Conservation (phyloP, 2,329 filamentous ascomycete genomes). For the Fusarium ambrosium region DNA sequence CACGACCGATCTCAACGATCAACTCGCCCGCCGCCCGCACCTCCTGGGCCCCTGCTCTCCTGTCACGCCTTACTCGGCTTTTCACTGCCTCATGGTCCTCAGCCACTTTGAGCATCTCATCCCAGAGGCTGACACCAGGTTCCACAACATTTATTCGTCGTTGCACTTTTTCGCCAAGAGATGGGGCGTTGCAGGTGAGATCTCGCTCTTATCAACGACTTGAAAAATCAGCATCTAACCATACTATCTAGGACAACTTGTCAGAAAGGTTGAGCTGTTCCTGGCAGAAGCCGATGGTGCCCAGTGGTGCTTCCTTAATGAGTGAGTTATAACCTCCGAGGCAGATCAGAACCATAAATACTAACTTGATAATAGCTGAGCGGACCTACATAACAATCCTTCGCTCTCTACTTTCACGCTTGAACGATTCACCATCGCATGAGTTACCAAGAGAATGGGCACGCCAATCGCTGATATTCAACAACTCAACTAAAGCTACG, state of each 20-base stretch:
- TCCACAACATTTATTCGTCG: constrained; percentile 52
- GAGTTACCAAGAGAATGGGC: neutral
- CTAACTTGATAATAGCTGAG: neutral
- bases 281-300: constrained; percentile 43
- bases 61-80: constrained; percentile 52
- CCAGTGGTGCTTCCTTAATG: constrained; percentile 44
- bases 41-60: constrained; percentile 52
- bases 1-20: constrained; percentile 52
- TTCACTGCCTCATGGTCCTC: constrained; percentile 52
- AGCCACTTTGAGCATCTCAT: constrained; percentile 52
- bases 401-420: neutral
- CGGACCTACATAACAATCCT: neutral
- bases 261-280: constrained; percentile 47
- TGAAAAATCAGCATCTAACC: constrained; percentile 23
- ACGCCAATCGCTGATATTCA: constrained; percentile 7
- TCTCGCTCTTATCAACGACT: neutral
- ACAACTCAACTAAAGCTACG: constrained; percentile 6
- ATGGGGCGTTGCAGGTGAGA: constrained; percentile 52
- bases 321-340: constrained; percentile 16
- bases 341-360: too few species aligned
- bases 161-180: constrained; percentile 53
- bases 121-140: constrained; percentile 49
- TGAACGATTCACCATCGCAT: neutral
- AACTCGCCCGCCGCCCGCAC: constrained; percentile 49
- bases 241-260: constrained; percentile 43